phyloP scores from a whole-genome alignment of 23 red algal genomes.

The Gracilaria domingensis region DNA sequence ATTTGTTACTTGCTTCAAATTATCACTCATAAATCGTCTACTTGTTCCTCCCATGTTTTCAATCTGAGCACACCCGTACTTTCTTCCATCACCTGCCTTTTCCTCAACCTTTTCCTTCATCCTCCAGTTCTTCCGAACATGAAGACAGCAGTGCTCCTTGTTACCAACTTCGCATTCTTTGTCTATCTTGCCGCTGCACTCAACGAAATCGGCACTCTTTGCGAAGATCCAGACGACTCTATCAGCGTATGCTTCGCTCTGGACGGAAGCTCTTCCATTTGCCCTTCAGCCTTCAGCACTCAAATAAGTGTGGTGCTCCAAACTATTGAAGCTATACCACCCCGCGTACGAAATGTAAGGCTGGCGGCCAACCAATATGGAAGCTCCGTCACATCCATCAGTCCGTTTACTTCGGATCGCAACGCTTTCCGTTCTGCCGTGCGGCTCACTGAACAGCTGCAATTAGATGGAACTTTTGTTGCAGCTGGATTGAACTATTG shows the following conservation, averaged over 20 bases:
- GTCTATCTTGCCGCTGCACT: no score
- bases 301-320: conserved; percentile 11
- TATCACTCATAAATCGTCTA: no score
- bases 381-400: conserved; percentile 3
- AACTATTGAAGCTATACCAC: neutral
- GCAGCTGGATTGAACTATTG: conserved; percentile 9
- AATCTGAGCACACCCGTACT: no score
- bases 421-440: neutral
- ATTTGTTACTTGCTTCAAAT: no score
- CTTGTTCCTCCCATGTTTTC: no score
- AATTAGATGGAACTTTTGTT: neutral
- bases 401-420: conserved; percentile 5
- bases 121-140: no score
- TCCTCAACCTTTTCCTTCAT: no score
- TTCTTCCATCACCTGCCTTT: no score
- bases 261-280: conserved; percentile 26
- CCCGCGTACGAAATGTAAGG: no score
- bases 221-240: neutral
- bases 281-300: neutral
- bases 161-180: no score
- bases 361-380: conserved; percentile 16
- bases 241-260: conserved; percentile 25
- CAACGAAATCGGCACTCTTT: no score
- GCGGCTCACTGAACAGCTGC: neutral
- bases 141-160: no score